phyloP scores from a whole-genome alignment of 2,329 filamentous ascomycete genomes.

The Bipolaris cookei region DNA sequence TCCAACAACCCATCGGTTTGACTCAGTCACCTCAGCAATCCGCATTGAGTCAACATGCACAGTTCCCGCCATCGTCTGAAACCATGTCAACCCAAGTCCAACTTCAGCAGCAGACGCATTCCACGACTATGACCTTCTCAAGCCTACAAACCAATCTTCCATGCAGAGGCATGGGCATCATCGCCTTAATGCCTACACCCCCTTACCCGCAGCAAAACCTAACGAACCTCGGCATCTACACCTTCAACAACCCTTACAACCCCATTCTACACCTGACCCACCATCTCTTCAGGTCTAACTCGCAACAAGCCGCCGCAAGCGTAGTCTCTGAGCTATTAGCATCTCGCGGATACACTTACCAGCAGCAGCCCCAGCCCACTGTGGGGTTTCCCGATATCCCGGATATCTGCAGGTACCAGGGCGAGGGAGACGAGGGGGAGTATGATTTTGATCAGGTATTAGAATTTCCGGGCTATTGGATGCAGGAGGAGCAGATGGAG shows the following conservation, averaged over 20 bases:
- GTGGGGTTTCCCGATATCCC: neutral
- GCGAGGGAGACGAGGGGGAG: neutral
- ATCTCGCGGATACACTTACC: neutral
- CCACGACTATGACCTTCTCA: neutral
- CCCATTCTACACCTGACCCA: no score
- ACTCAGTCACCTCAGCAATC: neutral
- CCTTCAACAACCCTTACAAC: neutral
- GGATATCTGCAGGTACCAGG: neutral
- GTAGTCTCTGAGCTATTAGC: neutral
- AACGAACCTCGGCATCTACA: no score
- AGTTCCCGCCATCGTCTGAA: no score
- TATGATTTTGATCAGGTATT: neutral
- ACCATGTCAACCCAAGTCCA: neutral
- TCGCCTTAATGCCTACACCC: neutral
- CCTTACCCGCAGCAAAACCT: neutral
- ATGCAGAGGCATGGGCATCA: neutral
- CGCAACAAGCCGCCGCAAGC: constrained; percentile 5
- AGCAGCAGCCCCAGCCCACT: neutral
- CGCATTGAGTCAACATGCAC: neutral
- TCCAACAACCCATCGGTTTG: neutral
- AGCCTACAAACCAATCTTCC: no score
- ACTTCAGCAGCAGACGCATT: neutral
- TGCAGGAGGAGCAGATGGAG: constrained; percentile 1
- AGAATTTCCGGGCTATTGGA: neutral
- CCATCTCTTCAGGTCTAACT: neutral